A percentile compares a stretch with the other conserved stretches of the same genome.
Evolutionary conservation across 78 protist species (phyloP).

Genomic region (Salpingoeca rosetta): DNA sequence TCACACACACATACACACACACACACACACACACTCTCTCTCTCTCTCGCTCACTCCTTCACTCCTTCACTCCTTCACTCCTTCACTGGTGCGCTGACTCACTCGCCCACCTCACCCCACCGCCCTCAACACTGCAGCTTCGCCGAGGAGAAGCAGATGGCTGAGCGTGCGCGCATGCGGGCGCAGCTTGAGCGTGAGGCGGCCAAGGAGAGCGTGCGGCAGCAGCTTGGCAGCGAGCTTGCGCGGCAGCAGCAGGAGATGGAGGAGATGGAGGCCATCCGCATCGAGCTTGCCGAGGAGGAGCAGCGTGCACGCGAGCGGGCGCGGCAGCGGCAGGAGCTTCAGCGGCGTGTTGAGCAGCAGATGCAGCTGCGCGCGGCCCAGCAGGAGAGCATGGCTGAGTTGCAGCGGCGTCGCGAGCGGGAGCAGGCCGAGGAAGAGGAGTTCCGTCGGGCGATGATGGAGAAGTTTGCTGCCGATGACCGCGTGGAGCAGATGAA

Average conservation of each 20-base stretch:
- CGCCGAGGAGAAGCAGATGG: neutral
- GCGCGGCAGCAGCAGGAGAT: neutral
- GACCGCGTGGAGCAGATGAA: slow-evolving; percentile 51
- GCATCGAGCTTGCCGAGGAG: slow-evolving; percentile 2
- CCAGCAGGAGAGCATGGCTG: slow-evolving; percentile 21
- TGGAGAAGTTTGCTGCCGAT: slow-evolving; percentile 60
- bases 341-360: neutral
- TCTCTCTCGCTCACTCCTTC: too few relatives aligned
- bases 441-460: slow-evolving; percentile 21
- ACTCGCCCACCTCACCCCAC: too few relatives aligned
- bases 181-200: neutral
- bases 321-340: neutral
- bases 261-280: slow-evolving; percentile 39
- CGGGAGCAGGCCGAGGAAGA: slow-evolving; percentile 30
- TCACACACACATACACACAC: too few relatives aligned
- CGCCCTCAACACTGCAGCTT: too few relatives aligned
- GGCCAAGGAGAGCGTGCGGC: neutral
- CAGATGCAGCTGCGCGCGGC: neutral
- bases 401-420: slow-evolving; percentile 5
- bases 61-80: too few relatives aligned
- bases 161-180: neutral
- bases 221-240: slow-evolving; percentile 12
- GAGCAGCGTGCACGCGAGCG: neutral
- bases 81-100: too few relatives aligned
- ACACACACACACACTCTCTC: too few relatives aligned